Conservation (phyloP, 2,329 filamentous ascomycete species). For the Fusarium stilboides region DNA sequence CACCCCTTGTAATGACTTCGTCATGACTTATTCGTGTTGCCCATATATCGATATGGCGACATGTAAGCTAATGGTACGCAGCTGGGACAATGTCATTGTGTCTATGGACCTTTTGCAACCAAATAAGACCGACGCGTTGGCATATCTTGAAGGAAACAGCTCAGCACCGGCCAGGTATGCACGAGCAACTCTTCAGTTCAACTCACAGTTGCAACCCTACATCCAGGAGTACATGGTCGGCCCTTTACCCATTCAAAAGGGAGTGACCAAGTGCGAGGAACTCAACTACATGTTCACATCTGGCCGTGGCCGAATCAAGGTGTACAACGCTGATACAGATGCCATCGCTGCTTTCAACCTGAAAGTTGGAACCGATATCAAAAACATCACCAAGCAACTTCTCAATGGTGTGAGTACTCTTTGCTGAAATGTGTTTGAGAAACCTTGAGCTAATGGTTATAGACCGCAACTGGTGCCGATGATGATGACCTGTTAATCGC, state of each 20-base stretch:
- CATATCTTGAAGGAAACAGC: conserved; percentile 60
- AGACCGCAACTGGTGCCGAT: conserved; percentile 32
- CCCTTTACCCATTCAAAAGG: conserved; percentile 42
- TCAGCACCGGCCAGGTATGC: conserved; percentile 59
- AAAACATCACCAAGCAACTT: conserved; percentile 32
- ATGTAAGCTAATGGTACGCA: background rate
- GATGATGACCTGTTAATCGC: conserved; percentile 32
- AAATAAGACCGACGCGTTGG: conserved; percentile 65
- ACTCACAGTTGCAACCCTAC: conserved; percentile 38
- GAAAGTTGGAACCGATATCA: conserved; percentile 10
- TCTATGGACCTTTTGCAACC: conserved; percentile 58
- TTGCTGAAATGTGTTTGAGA: accelerated
- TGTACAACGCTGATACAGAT: conserved; percentile 44
- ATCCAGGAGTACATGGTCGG: conserved; percentile 65
- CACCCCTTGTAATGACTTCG: background rate
- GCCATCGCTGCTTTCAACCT: conserved; percentile 35
- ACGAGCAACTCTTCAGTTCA: conserved; percentile 55
- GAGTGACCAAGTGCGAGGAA: conserved; percentile 56
- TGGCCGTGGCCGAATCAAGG: conserved; percentile 38
- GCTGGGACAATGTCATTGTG: conserved; percentile 42
- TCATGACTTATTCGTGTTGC: background rate
- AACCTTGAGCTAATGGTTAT: background rate
- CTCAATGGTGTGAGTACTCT: conserved; percentile 29
- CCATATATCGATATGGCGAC: background rate
- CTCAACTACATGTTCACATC: conserved; percentile 60